Evolutionary conservation across 2,329 filamentous ascomycete genomes (phyloP), one percentile per base, ranked within the genome.

Genomic region (Colletotrichum sp.): DNA sequence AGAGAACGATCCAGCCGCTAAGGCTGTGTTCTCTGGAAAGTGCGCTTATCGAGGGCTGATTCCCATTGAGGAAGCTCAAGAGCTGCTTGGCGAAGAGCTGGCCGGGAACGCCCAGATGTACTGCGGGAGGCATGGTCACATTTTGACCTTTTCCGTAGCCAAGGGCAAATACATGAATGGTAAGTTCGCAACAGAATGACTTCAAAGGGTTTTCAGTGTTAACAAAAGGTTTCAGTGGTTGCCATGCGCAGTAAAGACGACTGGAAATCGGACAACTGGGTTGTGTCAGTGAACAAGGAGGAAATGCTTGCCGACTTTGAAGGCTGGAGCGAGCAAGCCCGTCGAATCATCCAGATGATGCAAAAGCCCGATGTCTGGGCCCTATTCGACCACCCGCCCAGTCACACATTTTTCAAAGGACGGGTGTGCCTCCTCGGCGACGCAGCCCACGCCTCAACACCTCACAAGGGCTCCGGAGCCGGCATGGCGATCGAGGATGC

Each of bases 81-180:
- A 86, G 5, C 85, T 87, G 3, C 79, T 94, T 3, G 89, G 89
- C 1, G 76, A 79, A 10, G 76, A 84, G 30, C 81, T 81, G 67
- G 82, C 83, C 0, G 77, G 76, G 52, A 84, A 84, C 32, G 65
- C 85, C 71, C 77, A 86, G 0, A 94, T 94, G 89, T 83, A 88
- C 1, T 84, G 93, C 83, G 91, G 90, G 0, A 87, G 86, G 3
- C 83, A 86, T 57, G 90, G 89, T 0, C 92, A 93, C 78, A 81
- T 93, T 1, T 82, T 93, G 24, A 91, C 90, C 0, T 93, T 92
- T 77, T 90, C 91, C 0, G 89, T 93, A 44, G 87, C 88, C 9
- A 86, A 89, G 7, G 90, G 90, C 12, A 84, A 86, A 34, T 88
- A 87, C 0, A 87, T 93, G 83, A 93, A 93, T 77, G 73, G 73